Evolutionary conservation across 352 stramenopile genomes (phyloP).

Genomic region (Phytophthora citrophthora): DNA sequence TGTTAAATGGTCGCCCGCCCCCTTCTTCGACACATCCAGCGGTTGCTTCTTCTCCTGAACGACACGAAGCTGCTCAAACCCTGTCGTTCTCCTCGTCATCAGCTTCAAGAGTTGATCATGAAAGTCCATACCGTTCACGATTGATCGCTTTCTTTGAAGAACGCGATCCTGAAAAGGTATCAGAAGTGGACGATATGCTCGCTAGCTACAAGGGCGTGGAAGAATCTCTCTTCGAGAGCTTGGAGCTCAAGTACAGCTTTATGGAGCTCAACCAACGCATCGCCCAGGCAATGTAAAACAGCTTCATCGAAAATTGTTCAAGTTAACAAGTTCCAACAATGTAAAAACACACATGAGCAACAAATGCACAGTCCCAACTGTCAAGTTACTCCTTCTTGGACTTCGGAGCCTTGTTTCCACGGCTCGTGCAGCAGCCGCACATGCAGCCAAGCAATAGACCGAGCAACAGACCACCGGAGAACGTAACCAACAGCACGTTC

Average conservation of each 20-base stretch:
- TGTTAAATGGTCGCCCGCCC: conserved; percentile 63
- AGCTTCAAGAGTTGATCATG: neutral
- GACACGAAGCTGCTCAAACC: conserved; percentile 12
- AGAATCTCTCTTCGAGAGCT: conserved; percentile 75
- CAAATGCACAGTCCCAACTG: neutral
- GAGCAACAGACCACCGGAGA: conserved; percentile 68
- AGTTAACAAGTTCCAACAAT: neutral
- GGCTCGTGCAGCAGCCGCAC: conserved; percentile 75
- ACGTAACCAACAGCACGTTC: conserved; percentile 81
- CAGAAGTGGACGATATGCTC: conserved; percentile 80
- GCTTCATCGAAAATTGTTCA: conserved; percentile 1
- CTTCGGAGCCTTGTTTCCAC: conserved; percentile 47
- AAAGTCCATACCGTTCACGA: conserved; percentile 54
- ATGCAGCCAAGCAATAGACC: conserved; percentile 73
- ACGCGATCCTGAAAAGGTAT: conserved; percentile 68
- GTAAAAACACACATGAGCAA: conserved; percentile 13
- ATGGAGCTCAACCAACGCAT: conserved; percentile 64
- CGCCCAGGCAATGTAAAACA: conserved; percentile 37
- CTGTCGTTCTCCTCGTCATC: conserved; percentile 18
- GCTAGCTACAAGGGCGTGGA: conserved; percentile 77
- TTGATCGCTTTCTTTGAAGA: conserved; percentile 70
- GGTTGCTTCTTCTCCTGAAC: conserved; percentile 4
- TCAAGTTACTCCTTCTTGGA: conserved; percentile 62
- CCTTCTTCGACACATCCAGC: conserved; percentile 4
- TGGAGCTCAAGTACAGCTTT: conserved; percentile 88